phyloP scores from a whole-genome alignment of 371 early-diverging fungal genomes.

The Syncephalastrum contaminatum region DNA sequence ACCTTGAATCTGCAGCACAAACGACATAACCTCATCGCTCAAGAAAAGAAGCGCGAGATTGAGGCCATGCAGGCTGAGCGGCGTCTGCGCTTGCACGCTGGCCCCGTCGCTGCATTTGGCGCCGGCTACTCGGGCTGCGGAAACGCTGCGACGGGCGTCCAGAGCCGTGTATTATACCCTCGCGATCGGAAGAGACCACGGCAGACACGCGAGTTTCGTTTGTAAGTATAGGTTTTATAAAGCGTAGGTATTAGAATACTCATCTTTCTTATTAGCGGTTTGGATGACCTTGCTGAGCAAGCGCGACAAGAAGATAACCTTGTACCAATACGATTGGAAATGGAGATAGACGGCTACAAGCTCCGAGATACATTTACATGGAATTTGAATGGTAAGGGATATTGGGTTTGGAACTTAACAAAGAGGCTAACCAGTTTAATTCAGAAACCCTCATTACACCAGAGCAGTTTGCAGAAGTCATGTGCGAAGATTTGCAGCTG shows the following conservation, averaged over 20 bases:
- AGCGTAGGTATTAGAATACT: too few species aligned
- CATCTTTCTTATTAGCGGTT: conserved; percentile 24
- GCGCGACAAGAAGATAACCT: conserved; percentile 64
- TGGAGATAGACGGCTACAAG: conserved; percentile 85
- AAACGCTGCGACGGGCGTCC: conserved; percentile 21
- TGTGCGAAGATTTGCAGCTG: conserved; percentile 82
- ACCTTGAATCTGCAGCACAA: conserved; percentile 39
- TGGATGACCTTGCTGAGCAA: conserved; percentile 61
- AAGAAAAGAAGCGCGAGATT: conserved; percentile 40
- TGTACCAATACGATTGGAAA: conserved; percentile 87
- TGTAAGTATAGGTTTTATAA: conserved; percentile 25
- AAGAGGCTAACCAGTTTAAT: neutral
- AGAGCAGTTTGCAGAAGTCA: conserved; percentile 76
- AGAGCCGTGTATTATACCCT: conserved; percentile 32
- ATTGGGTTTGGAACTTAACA: neutral
- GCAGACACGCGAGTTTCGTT: conserved; percentile 24
- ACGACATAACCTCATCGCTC: conserved; percentile 40
- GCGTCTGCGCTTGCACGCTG: conserved; percentile 25
- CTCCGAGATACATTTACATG: conserved; percentile 90
- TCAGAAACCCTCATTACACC: conserved; percentile 46
- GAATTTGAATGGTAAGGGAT: conserved; percentile 77
- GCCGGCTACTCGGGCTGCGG: conserved; percentile 42
- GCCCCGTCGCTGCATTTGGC: conserved; percentile 31
- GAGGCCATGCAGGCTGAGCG: conserved; percentile 32
- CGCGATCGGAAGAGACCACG: conserved; percentile 30